Conservation (phyloP, 192 early-diverging fungal genomes). For the Coemansia sp. region DNA sequence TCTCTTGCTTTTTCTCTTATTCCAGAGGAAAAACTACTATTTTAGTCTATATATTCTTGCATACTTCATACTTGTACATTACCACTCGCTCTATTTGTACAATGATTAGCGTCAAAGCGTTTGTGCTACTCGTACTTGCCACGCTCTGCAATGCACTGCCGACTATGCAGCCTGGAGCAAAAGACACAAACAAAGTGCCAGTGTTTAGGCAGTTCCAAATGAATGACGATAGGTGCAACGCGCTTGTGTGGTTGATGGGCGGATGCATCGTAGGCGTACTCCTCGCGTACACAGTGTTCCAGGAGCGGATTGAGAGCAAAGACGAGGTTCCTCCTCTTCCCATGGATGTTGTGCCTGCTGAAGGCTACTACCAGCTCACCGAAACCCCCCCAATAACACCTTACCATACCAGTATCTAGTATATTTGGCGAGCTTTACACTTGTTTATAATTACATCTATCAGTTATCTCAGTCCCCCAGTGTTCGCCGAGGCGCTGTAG, state of each 20-base stretch:
- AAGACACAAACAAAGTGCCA: not conserved
- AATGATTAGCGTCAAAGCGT: not conserved
- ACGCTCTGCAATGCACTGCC: not conserved
- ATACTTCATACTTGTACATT: not conserved
- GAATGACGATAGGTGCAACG: not conserved
- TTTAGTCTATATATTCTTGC: not conserved
- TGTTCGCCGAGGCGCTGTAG: too few relatives aligned
- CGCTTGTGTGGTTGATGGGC: not conserved
- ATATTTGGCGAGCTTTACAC: too few relatives aligned
- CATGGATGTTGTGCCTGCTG: too few relatives aligned
- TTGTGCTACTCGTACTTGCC: not conserved
- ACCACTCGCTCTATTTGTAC: not conserved
- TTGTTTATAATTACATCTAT: too few relatives aligned
- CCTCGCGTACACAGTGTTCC: not conserved
- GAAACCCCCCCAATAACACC: too few relatives aligned
- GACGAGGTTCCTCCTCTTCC: too few relatives aligned
- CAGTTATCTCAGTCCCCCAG: too few relatives aligned
- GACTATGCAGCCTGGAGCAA: not conserved
- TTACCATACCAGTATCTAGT: too few relatives aligned
- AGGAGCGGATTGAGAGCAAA: slow-evolving; percentile 1
- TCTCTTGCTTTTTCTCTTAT: too few relatives aligned
- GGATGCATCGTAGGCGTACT: not conserved
- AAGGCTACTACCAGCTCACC: too few relatives aligned
- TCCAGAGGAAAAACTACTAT: too few relatives aligned
- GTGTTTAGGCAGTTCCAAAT: not conserved